These are phyloP conservation scores for Penicillium antarcticum DNA, from an alignment of 495 filamentous ascomycete species.

Conservation along the genomic window DNA sequence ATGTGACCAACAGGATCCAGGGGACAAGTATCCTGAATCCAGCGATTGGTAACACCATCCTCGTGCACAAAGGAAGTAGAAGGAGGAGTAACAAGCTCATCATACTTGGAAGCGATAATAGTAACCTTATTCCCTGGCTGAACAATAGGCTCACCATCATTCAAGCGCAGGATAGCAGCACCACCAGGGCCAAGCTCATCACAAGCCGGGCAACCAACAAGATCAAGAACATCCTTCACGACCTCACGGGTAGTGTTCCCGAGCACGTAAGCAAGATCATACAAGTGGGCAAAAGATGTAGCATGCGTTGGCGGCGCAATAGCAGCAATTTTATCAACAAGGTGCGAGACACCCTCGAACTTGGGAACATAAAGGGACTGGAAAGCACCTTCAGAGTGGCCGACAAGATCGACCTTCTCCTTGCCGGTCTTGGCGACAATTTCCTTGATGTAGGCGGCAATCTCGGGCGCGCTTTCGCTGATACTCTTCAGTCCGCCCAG, in stretches of 20 bases:
- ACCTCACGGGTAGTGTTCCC: conserved; percentile 32
- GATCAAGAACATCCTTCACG: conserved; percentile 30
- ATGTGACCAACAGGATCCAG: conserved; percentile 50
- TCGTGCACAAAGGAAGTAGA: conserved; percentile 44
- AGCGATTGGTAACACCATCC: conserved; percentile 40
- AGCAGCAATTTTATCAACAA: conserved; percentile 45
- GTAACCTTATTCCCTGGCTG: conserved; percentile 48
- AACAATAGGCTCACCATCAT: conserved; percentile 42
- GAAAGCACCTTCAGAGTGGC: conserved; percentile 54
- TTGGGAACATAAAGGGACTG: conserved; percentile 52
- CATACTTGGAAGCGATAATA: conserved; percentile 45
- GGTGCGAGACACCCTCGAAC: conserved; percentile 39
- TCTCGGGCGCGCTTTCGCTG: conserved; percentile 43
- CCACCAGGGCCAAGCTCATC: conserved; percentile 40
- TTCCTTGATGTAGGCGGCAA: conserved; percentile 46
- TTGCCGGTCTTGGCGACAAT: conserved; percentile 41
- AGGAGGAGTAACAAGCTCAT: conserved; percentile 48
- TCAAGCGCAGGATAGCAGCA: conserved; percentile 35
- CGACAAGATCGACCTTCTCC: conserved; percentile 47
- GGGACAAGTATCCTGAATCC: conserved; percentile 46
- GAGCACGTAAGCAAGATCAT: conserved; percentile 42
- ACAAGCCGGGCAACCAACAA: conserved; percentile 46
- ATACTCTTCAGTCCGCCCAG: conserved; percentile 46
- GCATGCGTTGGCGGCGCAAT: conserved; percentile 52
- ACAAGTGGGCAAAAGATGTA: conserved; percentile 45